Evolutionary conservation across 2,329 filamentous ascomycete species (phyloP).

Genomic region (Trichophyton simii): DNA sequence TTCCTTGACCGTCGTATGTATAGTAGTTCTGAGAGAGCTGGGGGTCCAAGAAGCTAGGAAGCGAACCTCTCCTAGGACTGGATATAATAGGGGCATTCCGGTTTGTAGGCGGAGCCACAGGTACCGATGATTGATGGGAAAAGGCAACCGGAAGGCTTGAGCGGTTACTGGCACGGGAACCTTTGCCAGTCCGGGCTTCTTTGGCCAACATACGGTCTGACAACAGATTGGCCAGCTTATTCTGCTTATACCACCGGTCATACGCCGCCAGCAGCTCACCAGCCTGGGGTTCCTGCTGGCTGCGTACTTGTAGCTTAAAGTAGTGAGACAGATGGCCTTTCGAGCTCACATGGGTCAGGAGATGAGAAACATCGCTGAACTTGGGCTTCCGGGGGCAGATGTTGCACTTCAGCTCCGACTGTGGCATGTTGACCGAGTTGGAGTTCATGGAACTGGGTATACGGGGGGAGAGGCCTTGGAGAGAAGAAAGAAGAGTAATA

Average conservation of each 20-base stretch:
- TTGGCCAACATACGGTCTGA: constrained; percentile 67
- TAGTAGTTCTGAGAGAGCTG: constrained; percentile 12
- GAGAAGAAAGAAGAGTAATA: constrained; percentile 9
- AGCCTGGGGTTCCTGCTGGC: constrained; percentile 55
- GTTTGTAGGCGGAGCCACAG: neutral
- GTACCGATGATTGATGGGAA: neutral
- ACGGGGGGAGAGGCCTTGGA: neutral
- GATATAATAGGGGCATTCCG: neutral
- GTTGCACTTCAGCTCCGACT: constrained; percentile 62
- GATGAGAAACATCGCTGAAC: constrained; percentile 83
- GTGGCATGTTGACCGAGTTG: constrained; percentile 10
- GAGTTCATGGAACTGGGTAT: neutral
- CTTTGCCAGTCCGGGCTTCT: constrained; percentile 49
- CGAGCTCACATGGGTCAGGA: constrained; percentile 83
- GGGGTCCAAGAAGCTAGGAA: constrained; percentile 13
- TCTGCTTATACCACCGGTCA: constrained; percentile 62
- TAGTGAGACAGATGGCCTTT: constrained; percentile 81
- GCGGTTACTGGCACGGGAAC: constrained; percentile 9
- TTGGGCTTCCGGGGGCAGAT: constrained; percentile 67
- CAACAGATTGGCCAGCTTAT: constrained; percentile 60
- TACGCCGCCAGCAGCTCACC: constrained; percentile 52
- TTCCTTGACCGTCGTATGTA: neutral
- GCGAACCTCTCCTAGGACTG: constrained; percentile 1
- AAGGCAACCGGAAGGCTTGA: constrained; percentile 4
- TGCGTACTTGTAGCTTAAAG: constrained; percentile 66